phyloP scores from a whole-genome alignment of 371 early-diverging fungal genomes.

The Basidiobolus meristosporus region DNA sequence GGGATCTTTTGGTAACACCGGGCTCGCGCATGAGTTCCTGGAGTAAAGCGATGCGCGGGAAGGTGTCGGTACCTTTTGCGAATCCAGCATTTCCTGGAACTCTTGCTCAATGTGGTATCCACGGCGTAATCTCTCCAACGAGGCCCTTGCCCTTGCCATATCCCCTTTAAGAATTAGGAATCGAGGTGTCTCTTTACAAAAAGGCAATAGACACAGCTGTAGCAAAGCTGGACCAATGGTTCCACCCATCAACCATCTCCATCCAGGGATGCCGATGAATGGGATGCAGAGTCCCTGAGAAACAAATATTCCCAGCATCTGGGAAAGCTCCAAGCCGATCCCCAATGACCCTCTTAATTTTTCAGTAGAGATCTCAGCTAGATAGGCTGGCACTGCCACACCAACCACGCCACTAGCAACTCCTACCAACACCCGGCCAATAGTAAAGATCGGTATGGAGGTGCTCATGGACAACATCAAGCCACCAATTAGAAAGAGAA shows the following conservation, averaged over 20 bases:
- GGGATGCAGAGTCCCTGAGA: conserved; percentile 35
- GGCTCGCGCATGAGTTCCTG: no score
- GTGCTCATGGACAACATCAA: conserved; percentile 31
- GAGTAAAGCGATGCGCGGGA: no score
- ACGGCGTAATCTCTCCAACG: conserved; percentile 29
- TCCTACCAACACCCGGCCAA: conserved; percentile 72
- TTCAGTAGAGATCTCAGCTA: conserved; percentile 60
- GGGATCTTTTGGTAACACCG: no score
- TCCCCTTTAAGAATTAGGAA: conserved; percentile 36
- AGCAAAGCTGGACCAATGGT: conserved; percentile 38
- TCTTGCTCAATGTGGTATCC: conserved; percentile 33
- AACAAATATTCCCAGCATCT: conserved; percentile 56
- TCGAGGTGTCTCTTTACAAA: conserved; percentile 57
- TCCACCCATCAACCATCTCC: conserved; percentile 39
- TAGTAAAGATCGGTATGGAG: conserved; percentile 32
- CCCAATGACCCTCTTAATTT: conserved; percentile 44
- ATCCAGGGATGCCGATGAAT: conserved; percentile 30
- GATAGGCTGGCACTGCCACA: conserved; percentile 57
- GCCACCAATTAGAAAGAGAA: conserved; percentile 39
- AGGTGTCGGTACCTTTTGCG: no score
- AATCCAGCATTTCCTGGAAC: conserved; percentile 27
- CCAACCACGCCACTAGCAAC: conserved; percentile 64
- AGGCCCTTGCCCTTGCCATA: conserved; percentile 28
- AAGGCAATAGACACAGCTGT: conserved; percentile 42
- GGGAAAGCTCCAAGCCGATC: conserved; percentile 53